Percentiles rank a stretch among this genome's conserved stretches.
phyloP scores from a whole-genome alignment of 345 rosid genomes.

The Microcos paniculata region DNA sequence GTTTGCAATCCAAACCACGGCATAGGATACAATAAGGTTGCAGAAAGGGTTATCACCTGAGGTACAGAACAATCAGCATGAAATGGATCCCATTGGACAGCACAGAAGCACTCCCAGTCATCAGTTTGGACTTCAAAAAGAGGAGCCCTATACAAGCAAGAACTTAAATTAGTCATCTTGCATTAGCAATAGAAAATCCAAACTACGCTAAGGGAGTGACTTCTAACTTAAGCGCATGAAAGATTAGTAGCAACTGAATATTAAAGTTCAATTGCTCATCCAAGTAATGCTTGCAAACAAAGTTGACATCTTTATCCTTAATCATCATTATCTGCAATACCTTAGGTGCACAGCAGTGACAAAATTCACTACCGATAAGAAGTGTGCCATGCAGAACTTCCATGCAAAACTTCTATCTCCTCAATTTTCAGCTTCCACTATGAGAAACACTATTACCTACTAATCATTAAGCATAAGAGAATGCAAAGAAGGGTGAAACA shows the following conservation, averaged over 20 bases:
- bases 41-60: slow-evolving; percentile 56
- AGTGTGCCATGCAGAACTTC: not conserved
- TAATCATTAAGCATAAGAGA: not conserved
- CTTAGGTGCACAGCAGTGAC: not conserved
- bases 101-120: slow-evolving; percentile 91
- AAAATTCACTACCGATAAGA: not conserved
- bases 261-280: not conserved
- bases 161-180: slow-evolving; percentile 3
- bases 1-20: not conserved
- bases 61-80: slow-evolving; percentile 90
- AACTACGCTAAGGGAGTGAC: not conserved
- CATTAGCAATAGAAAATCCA: slow-evolving; percentile 9
- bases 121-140: slow-evolving; percentile 83
- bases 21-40: not conserved
- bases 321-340: not conserved
- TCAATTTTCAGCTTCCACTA: not conserved
- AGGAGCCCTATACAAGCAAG: slow-evolving; percentile 73
- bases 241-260: not conserved
- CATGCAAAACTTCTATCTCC: not conserved
- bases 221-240: not conserved
- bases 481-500: not conserved
- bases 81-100: slow-evolving; percentile 78
- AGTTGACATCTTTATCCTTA: not conserved
- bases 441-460: not conserved
- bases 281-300: not conserved